Percentiles rank a stretch among this genome's conserved stretches.
Conservation (phyloP, 2,329 filamentous ascomycete genomes). For the Fusarium sp. region DNA sequence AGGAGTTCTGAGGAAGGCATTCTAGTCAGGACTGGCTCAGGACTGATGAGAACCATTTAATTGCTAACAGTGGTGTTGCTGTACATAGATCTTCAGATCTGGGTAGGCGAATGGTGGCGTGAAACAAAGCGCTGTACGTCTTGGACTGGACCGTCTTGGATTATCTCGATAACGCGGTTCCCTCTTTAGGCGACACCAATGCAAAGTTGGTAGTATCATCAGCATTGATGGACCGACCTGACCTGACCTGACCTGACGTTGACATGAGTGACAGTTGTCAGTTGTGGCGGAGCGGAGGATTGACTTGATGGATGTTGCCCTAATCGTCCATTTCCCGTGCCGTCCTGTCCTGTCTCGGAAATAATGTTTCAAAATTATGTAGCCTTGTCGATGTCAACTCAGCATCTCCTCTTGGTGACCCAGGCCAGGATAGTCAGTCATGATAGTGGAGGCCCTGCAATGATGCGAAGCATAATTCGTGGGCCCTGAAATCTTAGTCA, state of each 20-base stretch:
- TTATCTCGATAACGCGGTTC: slow-evolving; percentile 34
- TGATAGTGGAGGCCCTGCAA: slow-evolving; percentile 19
- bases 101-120: slow-evolving; percentile 27
- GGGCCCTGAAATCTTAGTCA: slow-evolving; percentile 37
- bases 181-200: slow-evolving; percentile 14
- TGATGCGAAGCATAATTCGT: slow-evolving; percentile 25
- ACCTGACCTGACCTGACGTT: slow-evolving; percentile 15
- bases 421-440: slow-evolving; percentile 7
- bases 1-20: slow-evolving; percentile 1
- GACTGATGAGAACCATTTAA: slow-evolving; percentile 12
- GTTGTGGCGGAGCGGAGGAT: slow-evolving; percentile 42
- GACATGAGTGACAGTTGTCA: slow-evolving; percentile 35
- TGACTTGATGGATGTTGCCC: slow-evolving; percentile 13
- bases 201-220: slow-evolving; percentile 13
- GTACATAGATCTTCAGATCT: slow-evolving; percentile 35
- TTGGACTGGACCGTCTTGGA: slow-evolving; percentile 17
- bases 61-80: slow-evolving; percentile 11
- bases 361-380: slow-evolving; percentile 17
- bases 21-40: not conserved
- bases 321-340: slow-evolving; percentile 7
- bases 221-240: not conserved
- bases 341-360: slow-evolving; percentile 19
- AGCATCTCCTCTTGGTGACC: not conserved
- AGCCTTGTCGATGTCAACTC: slow-evolving; percentile 9
- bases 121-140: slow-evolving; percentile 28